These are phyloP conservation scores for Citrus unshiu DNA, from an alignment of 345 rosid species.

Conservation along the genomic window DNA sequence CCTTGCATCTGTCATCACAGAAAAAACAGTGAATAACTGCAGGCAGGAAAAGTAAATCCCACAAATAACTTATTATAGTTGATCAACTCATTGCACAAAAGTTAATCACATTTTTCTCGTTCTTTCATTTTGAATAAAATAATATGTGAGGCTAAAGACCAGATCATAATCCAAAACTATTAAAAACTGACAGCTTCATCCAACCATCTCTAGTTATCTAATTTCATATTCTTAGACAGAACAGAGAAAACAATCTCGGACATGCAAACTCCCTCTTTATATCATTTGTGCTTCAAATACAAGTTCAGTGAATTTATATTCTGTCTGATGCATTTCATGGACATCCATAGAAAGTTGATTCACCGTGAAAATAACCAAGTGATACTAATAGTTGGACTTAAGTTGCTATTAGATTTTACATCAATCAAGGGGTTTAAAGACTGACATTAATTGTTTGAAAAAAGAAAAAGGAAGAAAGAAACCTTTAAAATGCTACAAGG, in stretches of 20 bases:
- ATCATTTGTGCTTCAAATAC: background rate
- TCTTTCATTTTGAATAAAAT: background rate
- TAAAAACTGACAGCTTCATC: background rate
- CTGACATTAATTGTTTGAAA: background rate
- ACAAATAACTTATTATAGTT: background rate
- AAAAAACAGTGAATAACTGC: background rate
- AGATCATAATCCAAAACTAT: background rate
- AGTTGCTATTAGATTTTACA: background rate
- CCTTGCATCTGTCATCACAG: constrained; percentile 66
- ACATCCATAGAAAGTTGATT: background rate
- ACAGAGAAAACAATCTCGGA: background rate
- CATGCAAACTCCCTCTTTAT: background rate
- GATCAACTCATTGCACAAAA: background rate
- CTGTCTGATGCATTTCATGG: background rate
- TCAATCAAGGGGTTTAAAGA: background rate
- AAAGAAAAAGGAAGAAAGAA: background rate
- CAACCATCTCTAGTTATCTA: background rate
- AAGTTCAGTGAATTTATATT: background rate
- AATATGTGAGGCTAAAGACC: background rate
- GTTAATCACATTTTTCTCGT: background rate
- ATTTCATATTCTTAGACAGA: background rate
- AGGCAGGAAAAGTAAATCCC: background rate
- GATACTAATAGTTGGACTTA: background rate
- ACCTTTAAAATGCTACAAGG: background rate
- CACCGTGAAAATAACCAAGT: background rate